Evolutionary conservation across 257 asterid genomes (phyloP), one percentile per base, ranked within the genome.

Genomic region (Ilex aquifolium): DNA sequence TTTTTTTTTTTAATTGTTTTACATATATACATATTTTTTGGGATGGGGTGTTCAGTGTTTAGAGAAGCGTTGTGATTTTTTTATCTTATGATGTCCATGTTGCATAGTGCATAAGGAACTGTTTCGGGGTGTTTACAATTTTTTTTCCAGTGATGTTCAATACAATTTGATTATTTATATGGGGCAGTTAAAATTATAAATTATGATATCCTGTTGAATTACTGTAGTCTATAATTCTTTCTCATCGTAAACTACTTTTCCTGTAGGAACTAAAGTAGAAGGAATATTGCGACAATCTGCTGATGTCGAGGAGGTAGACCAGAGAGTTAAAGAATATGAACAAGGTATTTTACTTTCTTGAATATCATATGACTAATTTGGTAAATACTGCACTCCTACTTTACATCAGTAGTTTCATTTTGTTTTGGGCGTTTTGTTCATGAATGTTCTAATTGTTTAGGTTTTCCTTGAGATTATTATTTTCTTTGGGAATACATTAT

Each of bases 241-340:
- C 56, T 75, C 74, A 68, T 64, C 44, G 15, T 69, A 21, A 60
- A 17, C 64, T 69, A 44, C 39, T 52, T 53, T 67, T 50, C 69
- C 59, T 13, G 65, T 80, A 90, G 97, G 95, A 80, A 73, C 59
- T 58, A 80, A 76, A 67, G 86, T 83, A 39, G 97, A 90, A 80
- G 97, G 97, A 69, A 87, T 90, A 64, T 76, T 90, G 77, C 80
- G 97, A 60, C 92, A 82, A 67, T 73, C 95, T 63, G 97, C 97
- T 40, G 97, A 90, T 59, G 94, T 87, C 46, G 97, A 90, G 77
- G 97, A 90, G 83, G 97, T 90, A 60, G 88, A 80, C 21, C 80
- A 62, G 60, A 77, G 97, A 83, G 95, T 90, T 72, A 84, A 85
- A 55, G 92, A 85, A 69, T 90, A 90, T 57, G 97, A 87, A 72